phyloP scores from a whole-genome alignment of 2,329 filamentous ascomycete genomes.

The Cucurbitaria berberidis region DNA sequence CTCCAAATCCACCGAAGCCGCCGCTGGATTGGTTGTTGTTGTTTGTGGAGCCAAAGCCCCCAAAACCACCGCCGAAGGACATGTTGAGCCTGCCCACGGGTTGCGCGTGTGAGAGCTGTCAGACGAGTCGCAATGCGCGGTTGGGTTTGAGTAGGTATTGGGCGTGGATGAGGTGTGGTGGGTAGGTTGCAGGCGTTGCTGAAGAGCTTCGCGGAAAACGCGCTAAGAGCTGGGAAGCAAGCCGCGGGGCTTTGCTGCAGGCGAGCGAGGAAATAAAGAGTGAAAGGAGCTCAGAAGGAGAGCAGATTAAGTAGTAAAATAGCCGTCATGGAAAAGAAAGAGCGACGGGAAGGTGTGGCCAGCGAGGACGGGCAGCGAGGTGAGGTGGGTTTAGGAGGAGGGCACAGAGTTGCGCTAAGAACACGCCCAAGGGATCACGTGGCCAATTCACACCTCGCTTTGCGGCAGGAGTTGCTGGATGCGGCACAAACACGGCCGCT shows the following conservation, averaged over 20 bases:
- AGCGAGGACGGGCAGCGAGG: constrained; percentile 15
- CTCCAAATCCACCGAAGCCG: constrained; percentile 52
- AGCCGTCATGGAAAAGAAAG: constrained; percentile 38
- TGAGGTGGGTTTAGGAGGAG: constrained; percentile 24
- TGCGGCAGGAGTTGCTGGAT: constrained; percentile 8
- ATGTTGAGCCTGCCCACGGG: constrained; percentile 35
- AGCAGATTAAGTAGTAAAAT: constrained; percentile 41
- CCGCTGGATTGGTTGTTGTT: constrained; percentile 35
- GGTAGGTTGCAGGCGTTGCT: constrained; percentile 24
- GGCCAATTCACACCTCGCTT: constrained; percentile 5
- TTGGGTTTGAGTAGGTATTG: constrained; percentile 22
- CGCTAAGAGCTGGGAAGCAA: constrained; percentile 39
- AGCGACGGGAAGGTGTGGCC: constrained; percentile 27
- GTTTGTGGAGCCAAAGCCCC: constrained; percentile 54
- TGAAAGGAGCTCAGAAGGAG: constrained; percentile 29
- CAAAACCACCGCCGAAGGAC: constrained; percentile 59
- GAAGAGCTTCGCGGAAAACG: constrained; percentile 39
- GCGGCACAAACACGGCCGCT: neutral
- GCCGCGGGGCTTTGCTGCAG: constrained; percentile 21
- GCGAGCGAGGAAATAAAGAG: constrained; percentile 22
- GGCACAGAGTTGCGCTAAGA: constrained; percentile 15
- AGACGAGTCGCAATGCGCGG: constrained; percentile 27
- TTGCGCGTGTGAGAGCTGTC: constrained; percentile 28
- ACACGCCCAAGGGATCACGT: constrained; percentile 23
- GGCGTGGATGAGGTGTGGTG: constrained; percentile 23